These are phyloP conservation scores for Alnus glutinosa DNA, from an alignment of 306 rosid genomes.

Conservation along the genomic window DNA sequence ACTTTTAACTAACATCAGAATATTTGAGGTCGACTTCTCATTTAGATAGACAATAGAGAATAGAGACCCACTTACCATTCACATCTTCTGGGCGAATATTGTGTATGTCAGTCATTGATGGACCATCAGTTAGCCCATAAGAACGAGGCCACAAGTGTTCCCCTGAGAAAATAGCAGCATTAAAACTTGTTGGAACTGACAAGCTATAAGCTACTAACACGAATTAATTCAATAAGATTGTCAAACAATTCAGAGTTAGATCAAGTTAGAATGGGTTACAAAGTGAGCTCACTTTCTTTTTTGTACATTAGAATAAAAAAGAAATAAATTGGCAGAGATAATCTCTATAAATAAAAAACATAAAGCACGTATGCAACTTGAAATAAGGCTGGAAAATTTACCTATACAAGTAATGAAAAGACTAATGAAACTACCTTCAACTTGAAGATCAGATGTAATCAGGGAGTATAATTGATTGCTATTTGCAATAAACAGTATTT, in stretches of 20 bases:
- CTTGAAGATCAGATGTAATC: no score
- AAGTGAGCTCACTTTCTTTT: neutral
- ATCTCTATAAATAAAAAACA: neutral
- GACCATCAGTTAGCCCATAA: constrained; percentile 57
- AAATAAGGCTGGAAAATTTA: neutral
- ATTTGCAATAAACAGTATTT: no score
- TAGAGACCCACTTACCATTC: constrained; percentile 51
- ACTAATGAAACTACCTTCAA: no score
- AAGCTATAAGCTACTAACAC: neutral
- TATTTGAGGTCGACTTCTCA: constrained; percentile 10
- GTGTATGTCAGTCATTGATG: constrained; percentile 68
- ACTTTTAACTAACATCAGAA: constrained; percentile 25
- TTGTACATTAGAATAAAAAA: neutral
- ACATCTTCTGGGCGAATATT: constrained; percentile 74
- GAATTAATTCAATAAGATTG: neutral
- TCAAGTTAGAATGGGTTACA: neutral
- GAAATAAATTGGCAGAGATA: neutral
- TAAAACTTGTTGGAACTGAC: neutral
- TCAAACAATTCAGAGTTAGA: neutral
- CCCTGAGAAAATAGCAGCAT: constrained; percentile 37
- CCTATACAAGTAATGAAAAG: no score
- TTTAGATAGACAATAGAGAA: neutral
- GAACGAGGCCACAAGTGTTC: constrained; percentile 87
- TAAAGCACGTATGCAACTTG: neutral
- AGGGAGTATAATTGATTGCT: no score